phyloP scores from a whole-genome alignment of 345 rosid species.

The Schrenkiella parvula region DNA sequence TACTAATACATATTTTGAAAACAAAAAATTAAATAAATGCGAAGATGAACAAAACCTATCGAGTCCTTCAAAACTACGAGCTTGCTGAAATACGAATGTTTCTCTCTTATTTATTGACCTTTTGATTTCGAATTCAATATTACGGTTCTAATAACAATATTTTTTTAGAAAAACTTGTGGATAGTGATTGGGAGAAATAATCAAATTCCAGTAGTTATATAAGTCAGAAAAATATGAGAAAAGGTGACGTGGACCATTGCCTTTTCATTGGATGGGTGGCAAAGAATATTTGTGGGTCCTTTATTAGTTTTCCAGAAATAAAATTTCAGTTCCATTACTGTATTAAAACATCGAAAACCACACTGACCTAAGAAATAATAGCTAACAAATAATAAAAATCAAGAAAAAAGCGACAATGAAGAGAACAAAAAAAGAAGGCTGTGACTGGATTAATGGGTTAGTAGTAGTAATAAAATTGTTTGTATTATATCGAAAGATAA shows the following conservation, averaged over 20 bases:
- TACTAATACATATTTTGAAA: background rate
- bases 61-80: background rate
- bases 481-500: background rate
- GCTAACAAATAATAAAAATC: background rate
- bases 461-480: background rate
- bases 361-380: background rate
- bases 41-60: background rate
- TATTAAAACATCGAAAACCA: too few relatives aligned
- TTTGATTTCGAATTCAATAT: background rate
- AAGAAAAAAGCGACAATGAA: background rate
- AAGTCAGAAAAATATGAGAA: background rate
- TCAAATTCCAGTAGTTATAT: background rate
- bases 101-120: background rate
- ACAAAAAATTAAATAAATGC: background rate
- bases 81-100: background rate
- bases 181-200: background rate
- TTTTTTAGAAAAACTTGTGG: background rate
- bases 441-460: background rate
- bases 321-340: too few relatives aligned
- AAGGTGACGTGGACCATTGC: slow-evolving; percentile 26
- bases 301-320: too few relatives aligned
- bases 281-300: slow-evolving; percentile 14
- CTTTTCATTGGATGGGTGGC: slow-evolving; percentile 27
- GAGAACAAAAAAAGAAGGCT: background rate
- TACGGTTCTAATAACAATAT: too few relatives aligned